Evolutionary conservation across 2,329 filamentous ascomycete genomes (phyloP), one percentile per base, ranked within the genome.

Genomic region (Fusarium xyrophilum): DNA sequence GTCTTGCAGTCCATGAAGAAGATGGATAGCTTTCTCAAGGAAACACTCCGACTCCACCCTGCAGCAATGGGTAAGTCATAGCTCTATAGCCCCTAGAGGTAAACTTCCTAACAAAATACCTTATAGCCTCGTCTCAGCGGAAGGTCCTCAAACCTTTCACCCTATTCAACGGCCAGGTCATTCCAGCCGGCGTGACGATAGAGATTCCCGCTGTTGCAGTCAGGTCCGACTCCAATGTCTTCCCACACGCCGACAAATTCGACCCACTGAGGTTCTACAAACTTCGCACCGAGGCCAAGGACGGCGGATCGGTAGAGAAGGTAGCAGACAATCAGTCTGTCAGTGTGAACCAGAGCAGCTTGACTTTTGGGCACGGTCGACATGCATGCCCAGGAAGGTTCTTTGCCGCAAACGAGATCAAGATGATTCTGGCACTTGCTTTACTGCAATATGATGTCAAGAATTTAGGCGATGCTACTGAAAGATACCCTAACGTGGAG

Each of bases 11-110:
- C 44, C 1, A 39, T 60, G 57, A 56, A 56, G 19, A 60, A 42
- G 36, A 55, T 60, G 51, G 57, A 60, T 8, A 47, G 33, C 2
- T 60, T 60, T 17, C 40, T 60, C n/a, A 60, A 46, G 3, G 57
- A 60, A 10, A 60, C 21, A 14, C 52, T 55, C 36, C 40, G 40
- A 23, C 40, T 55, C 3, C 40, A 55, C 1, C 52, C 52, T 9
- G 52, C 52, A 2, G 38, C 52, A 1, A 55, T 55, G 52, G 40
- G 52, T 55, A 30, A 30, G 25, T 3, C 11, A 17, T 19, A 4
- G 3, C 10, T 1, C 3, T 1, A 8, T 13, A 36, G 6, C 6
- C 3, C 1, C 3, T 1, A 15, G 13, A 13, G 5, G 7, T 8
- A 1, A 15, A 14, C 7, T 32, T 5, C 12, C 32, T 47, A 6